These are phyloP conservation scores for Monilinia vaccinii-corymbosi DNA, from an alignment of 2,329 filamentous ascomycete species.

Conservation along the genomic window DNA sequence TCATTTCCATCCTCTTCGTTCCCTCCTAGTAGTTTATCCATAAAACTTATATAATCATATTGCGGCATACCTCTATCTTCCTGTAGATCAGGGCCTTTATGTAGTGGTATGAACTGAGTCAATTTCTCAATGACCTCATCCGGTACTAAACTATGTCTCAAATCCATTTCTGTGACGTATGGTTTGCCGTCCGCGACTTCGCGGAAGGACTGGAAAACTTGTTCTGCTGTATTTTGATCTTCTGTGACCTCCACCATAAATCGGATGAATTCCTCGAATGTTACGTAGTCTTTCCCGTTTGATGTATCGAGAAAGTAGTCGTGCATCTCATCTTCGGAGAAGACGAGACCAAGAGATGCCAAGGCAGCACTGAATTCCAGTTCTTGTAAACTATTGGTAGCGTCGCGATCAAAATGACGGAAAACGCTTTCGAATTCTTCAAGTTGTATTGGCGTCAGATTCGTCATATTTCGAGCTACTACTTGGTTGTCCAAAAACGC, in stretches of 20 bases:
- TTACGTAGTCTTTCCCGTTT: constrained; percentile 67
- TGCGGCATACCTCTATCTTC: constrained; percentile 78
- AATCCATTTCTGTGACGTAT: constrained; percentile 95
- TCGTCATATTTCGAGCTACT: constrained; percentile 97
- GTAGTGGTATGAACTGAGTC: constrained; percentile 73
- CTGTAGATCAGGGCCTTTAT: constrained; percentile 76
- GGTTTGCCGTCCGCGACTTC: constrained; percentile 98
- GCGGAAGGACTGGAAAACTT: constrained; percentile 95
- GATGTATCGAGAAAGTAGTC: constrained; percentile 87
- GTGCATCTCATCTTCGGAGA: constrained; percentile 97
- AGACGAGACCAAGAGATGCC: constrained; percentile 89
- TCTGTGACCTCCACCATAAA: constrained; percentile 99
- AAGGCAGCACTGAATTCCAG: constrained; percentile 93
- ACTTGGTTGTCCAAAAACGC: constrained; percentile 97
- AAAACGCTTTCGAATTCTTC: constrained; percentile 99
- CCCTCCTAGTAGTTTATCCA: constrained; percentile 67
- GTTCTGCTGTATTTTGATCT: constrained; percentile 96
- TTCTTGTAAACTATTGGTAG: constrained; percentile 82
- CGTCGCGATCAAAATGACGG: constrained; percentile 91
- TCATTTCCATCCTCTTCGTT: constrained; percentile 21
- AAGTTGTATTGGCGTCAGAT: constrained; percentile 92
- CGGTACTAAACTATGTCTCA: constrained; percentile 87
- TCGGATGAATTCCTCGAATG: constrained; percentile 96
- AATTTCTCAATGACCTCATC: constrained; percentile 96
- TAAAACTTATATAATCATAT: constrained; percentile 95